Conservation (phyloP, 768 basidiomycete genomes). For the Xerocomellus intermedius region DNA sequence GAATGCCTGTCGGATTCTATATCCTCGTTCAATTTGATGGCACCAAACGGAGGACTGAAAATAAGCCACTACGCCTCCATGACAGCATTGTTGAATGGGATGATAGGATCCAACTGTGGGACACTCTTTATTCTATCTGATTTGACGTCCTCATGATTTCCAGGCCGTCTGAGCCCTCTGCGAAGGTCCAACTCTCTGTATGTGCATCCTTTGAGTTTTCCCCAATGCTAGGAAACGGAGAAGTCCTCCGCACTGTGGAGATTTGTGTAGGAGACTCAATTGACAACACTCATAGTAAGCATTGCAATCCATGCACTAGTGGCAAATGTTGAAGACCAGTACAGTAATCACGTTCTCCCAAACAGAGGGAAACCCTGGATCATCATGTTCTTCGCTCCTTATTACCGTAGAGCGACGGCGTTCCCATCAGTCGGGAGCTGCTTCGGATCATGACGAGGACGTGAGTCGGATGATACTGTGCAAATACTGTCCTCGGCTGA, state of each 20-base stretch:
- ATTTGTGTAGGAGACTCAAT: neutral
- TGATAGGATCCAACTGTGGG: neutral
- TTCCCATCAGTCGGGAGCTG: neutral
- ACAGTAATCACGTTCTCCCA: neutral
- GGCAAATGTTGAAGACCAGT: neutral
- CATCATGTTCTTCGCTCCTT: neutral
- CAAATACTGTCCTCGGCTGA: neutral
- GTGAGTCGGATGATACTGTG: neutral
- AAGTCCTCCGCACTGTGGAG: neutral
- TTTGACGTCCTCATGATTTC: neutral
- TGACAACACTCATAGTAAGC: neutral
- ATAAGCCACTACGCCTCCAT: neutral
- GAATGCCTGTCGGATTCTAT: no score
- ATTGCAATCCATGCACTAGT: neutral
- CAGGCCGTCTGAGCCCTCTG: neutral
- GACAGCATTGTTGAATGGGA: neutral
- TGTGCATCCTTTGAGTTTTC: conserved; percentile 4
- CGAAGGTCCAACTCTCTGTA: neutral
- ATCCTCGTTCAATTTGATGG: no score
- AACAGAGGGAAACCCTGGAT: neutral
- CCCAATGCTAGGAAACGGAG: conserved; percentile 1
- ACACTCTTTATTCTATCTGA: no score
- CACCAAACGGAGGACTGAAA: no score
- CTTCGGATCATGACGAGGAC: neutral
- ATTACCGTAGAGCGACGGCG: neutral